These are phyloP conservation scores for Closterium sp. DNA, from an alignment of 139 green algal genomes.

Conservation along the genomic window DNA sequence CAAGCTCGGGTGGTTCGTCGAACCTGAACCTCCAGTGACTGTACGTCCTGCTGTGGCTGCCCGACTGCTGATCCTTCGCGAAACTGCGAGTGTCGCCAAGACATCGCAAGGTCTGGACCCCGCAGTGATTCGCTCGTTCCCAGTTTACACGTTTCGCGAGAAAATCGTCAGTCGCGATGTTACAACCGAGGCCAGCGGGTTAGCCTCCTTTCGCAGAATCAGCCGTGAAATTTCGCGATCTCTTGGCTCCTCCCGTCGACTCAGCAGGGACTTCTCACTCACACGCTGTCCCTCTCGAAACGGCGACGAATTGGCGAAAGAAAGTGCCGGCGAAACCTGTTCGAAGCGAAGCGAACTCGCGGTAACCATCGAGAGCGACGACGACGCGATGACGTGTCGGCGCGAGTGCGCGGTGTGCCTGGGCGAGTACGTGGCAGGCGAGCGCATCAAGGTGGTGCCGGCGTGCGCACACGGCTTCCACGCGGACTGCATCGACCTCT, in stretches of 20 bases:
- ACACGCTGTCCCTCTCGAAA: not conserved
- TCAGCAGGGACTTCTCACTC: not conserved
- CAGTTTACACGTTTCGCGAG: not conserved
- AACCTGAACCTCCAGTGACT: not conserved
- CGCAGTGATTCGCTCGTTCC: not conserved
- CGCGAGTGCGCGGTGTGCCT: not conserved
- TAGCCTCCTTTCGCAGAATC: not conserved
- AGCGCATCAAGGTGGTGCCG: no score
- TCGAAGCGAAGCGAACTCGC: not conserved
- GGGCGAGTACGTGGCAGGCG: no score
- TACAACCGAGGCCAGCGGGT: not conserved
- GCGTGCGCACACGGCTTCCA: no score
- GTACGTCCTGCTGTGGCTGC: not conserved
- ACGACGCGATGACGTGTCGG: not conserved
- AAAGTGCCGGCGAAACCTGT: not conserved
- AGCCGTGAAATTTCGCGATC: not conserved
- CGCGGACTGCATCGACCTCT: no score
- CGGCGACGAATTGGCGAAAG: not conserved
- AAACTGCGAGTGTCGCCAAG: not conserved
- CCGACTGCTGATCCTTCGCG: not conserved
- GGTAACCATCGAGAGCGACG: not conserved
- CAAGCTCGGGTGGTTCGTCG: not conserved
- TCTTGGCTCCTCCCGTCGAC: not conserved
- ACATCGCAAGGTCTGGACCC: not conserved
- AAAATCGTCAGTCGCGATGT: not conserved